These are phyloP conservation scores for Geotrichum reessii DNA, from an alignment of 1,139 yeast genomes.

Conservation along the genomic window DNA sequence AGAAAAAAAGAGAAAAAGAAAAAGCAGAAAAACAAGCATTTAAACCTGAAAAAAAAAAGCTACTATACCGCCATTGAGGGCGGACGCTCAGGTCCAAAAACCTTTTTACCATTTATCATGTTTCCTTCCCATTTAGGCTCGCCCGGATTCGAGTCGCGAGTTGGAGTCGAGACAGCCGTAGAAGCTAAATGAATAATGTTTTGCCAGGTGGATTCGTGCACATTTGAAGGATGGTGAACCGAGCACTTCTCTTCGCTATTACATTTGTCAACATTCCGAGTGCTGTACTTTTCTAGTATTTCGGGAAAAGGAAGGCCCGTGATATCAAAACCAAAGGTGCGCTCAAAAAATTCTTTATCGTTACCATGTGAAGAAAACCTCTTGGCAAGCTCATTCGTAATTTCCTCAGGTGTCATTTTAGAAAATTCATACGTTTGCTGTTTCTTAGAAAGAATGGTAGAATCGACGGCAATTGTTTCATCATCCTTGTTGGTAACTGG, in stretches of 20 bases:
- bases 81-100: slow-evolving; percentile 26
- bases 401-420: not conserved
- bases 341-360: slow-evolving; percentile 16
- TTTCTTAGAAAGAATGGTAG: not conserved
- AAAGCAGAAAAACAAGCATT: not conserved
- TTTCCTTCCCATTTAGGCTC: not conserved
- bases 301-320: slow-evolving; percentile 19
- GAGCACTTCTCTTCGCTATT: slow-evolving; percentile 12
- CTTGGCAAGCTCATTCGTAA: not conserved
- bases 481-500: not conserved
- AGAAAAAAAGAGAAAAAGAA: not conserved
- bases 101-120: slow-evolving; percentile 18
- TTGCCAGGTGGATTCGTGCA: slow-evolving; percentile 4
- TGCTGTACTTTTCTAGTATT: slow-evolving; percentile 10
- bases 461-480: not conserved
- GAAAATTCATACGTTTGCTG: not conserved
- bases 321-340: slow-evolving; percentile 21
- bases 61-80: slow-evolving; percentile 19
- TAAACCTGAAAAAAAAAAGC: not conserved
- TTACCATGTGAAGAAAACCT: not conserved
- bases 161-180: not conserved
- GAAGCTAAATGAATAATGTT: not conserved
- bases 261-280: not conserved
- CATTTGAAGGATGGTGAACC: slow-evolving; percentile 4
- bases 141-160: not conserved